These are phyloP conservation scores for Suhomyces vadensis DNA, from an alignment of 805 yeast genomes.

Conservation along the genomic window DNA sequence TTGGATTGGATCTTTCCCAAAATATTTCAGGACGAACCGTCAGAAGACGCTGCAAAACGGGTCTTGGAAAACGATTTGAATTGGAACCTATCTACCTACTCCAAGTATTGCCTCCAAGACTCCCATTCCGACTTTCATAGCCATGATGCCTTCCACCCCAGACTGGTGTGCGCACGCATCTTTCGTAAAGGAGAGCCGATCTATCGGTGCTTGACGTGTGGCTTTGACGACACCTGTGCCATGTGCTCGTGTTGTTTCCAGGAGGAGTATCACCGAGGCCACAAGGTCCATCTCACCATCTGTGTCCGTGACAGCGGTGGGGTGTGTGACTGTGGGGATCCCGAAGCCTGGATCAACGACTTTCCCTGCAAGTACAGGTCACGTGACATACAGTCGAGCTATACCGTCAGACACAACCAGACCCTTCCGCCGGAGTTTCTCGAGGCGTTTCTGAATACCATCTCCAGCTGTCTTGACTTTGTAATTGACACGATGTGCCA, in stretches of 20 bases:
- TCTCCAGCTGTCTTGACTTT: constrained; percentile 56
- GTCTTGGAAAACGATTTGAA: constrained; percentile 26
- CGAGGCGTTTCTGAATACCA: constrained; percentile 37
- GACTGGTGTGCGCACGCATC: constrained; percentile 71
- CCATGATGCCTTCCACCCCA: constrained; percentile 50
- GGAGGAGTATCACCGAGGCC: constrained; percentile 68
- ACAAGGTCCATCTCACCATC: constrained; percentile 63
- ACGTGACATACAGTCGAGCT: constrained; percentile 19
- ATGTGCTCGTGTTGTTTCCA: constrained; percentile 76
- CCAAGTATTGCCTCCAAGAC: constrained; percentile 18
- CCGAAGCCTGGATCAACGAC: constrained; percentile 71
- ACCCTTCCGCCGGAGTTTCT: constrained; percentile 43
- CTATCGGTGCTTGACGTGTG: constrained; percentile 73
- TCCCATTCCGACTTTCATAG: constrained; percentile 22
- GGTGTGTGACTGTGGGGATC: constrained; percentile 87
- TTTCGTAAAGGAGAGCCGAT: constrained; percentile 81
- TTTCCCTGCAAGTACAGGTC: constrained; percentile 44
- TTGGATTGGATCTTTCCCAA: constrained; percentile 41
- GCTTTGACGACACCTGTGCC: constrained; percentile 81
- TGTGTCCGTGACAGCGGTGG: constrained; percentile 73
- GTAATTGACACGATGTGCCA: constrained; percentile 60
- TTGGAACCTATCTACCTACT: constrained; percentile 37
- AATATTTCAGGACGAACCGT: constrained; percentile 13
- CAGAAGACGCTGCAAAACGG: constrained; percentile 1
- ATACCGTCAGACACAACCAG: constrained; percentile 2